A percentile compares a stretch with the other conserved stretches of the same genome.
Evolutionary conservation across 495 filamentous ascomycete species (phyloP).

Genomic region (Jackrogersella multiformis): DNA sequence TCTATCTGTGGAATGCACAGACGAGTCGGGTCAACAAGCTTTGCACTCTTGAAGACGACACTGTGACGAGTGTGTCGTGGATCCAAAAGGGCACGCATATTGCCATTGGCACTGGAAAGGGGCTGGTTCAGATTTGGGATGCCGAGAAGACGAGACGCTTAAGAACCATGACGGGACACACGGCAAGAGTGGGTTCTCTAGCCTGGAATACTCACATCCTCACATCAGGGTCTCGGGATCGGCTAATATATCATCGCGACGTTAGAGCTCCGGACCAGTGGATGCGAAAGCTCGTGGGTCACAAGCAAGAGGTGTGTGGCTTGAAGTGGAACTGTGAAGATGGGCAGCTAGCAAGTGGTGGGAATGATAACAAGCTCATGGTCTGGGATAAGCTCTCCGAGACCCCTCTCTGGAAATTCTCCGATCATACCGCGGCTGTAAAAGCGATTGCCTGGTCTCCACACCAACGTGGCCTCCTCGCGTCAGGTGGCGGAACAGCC

Average conservation of each 20-base stretch:
- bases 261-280: conserved; percentile 93
- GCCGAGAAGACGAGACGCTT: conserved; percentile 83
- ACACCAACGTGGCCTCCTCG: conserved; percentile 90
- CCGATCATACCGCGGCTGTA: conserved; percentile 91
- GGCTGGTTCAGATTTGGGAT: conserved; percentile 97
- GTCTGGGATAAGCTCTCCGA: conserved; percentile 95
- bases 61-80: conserved; percentile 95
- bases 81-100: conserved; percentile 96
- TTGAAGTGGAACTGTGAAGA: conserved; percentile 96
- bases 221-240: conserved; percentile 93
- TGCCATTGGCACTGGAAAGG: conserved; percentile 91
- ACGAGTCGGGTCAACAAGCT: conserved; percentile 88
- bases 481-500: conserved; percentile 95
- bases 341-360: conserved; percentile 92
- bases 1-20: conserved; percentile 99
- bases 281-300: conserved; percentile 83
- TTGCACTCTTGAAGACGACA: conserved; percentile 92
- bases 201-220: conserved; percentile 99
- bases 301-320: conserved; percentile 99
- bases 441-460: conserved; percentile 99
- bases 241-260: conserved; percentile 92
- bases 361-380: conserved; percentile 98
- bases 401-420: conserved; percentile 89
- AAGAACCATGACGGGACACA: conserved; percentile 96
- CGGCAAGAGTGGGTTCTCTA: conserved; percentile 85